These are phyloP conservation scores for Excoecaria cochinchinensis DNA, from an alignment of 345 rosid species.

Conservation along the genomic window DNA sequence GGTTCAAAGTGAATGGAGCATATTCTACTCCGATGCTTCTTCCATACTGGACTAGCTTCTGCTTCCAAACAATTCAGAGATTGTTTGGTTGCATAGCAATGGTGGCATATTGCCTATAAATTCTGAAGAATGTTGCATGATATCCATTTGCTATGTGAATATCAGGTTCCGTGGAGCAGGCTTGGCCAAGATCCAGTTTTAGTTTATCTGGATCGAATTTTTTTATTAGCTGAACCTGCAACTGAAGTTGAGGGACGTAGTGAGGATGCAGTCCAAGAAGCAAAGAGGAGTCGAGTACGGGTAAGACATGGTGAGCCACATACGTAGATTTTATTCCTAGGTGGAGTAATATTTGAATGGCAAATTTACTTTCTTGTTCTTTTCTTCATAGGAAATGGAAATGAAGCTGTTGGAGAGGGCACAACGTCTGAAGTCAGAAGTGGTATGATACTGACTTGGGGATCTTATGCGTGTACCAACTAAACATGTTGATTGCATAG, in stretches of 20 bases:
- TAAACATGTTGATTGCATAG: not conserved
- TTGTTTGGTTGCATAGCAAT: not conserved
- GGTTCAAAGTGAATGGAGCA: not conserved
- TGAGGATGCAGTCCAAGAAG: conserved; percentile 88
- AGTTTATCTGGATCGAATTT: conserved; percentile 85
- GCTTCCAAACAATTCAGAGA: not conserved
- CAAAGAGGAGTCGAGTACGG: conserved; percentile 75
- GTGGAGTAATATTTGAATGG: conserved; percentile 9
- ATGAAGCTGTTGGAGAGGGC: conserved; percentile 69
- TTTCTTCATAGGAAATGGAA: conserved; percentile 72
- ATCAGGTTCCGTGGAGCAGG: conserved; percentile 98
- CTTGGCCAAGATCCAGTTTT: conserved; percentile 97
- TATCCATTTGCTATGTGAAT: conserved; percentile 8
- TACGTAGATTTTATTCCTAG: conserved; percentile 10
- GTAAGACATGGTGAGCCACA: conserved; percentile 48
- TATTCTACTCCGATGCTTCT: not conserved
- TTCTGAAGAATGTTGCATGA: not conserved
- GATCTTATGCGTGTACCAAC: not conserved
- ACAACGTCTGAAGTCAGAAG: conserved; percentile 60
- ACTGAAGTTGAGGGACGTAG: conserved; percentile 72
- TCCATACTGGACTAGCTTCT: not conserved
- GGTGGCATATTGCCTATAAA: not conserved
- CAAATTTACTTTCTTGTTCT: conserved; percentile 27
- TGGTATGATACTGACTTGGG: conserved; percentile 45
- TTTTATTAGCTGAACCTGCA: conserved; percentile 83